Evolutionary conservation across 225 moss, liverwort and hornwort species (phyloP).

Genomic region (Bryum argenteum): DNA sequence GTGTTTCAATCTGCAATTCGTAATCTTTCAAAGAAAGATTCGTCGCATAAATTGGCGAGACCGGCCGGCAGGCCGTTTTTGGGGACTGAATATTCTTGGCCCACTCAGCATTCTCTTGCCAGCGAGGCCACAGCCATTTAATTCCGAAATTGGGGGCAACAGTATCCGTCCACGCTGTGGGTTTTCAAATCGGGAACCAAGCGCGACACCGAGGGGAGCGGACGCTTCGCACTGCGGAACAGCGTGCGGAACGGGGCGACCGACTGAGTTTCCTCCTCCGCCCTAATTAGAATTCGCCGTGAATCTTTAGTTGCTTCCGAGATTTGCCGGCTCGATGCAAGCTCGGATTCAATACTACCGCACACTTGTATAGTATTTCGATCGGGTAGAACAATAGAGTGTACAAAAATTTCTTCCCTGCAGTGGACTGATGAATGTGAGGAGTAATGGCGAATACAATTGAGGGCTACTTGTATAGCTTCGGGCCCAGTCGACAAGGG

Average conservation of each 20-base stretch:
- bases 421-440: conserved; percentile 16
- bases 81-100: not conserved
- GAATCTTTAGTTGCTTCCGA: not conserved
- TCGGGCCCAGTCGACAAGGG: conserved; percentile 61
- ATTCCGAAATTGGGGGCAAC: not conserved
- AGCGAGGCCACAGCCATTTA: not conserved
- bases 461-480: conserved; percentile 66
- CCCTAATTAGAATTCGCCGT: conserved; percentile 27
- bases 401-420: not conserved
- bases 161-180: not conserved
- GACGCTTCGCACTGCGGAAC: not conserved
- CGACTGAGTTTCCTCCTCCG: conserved; percentile 8
- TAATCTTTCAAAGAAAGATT: too few species aligned
- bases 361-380: not conserved
- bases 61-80: too few species aligned
- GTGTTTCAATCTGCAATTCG: too few species aligned
- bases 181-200: not conserved
- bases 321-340: not conserved
- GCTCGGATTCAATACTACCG: not conserved
- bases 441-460: conserved; percentile 58
- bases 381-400: not conserved
- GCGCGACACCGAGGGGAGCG: not conserved
- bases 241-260: not conserved
- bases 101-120: not conserved
- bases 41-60: too few species aligned